These are phyloP conservation scores for Cyberlindnera saturnus DNA, from an alignment of 805 yeast genomes.

Conservation along the genomic window DNA sequence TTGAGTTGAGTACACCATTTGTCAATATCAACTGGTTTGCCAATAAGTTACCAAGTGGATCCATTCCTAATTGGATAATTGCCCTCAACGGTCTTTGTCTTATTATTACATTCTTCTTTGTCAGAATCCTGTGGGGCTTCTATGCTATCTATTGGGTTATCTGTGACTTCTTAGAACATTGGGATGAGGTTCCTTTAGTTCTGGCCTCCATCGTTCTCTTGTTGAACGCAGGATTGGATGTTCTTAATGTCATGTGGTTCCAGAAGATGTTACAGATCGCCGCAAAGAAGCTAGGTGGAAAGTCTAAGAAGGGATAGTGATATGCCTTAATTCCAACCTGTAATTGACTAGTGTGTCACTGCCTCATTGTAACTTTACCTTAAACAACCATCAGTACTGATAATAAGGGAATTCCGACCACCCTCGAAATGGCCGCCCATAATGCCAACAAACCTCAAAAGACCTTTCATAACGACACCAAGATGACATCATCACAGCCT, in stretches of 20 bases:
- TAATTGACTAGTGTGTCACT: no score
- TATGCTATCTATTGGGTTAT: constrained; percentile 54
- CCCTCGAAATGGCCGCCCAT: not conserved
- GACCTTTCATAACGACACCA: no score
- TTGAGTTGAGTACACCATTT: constrained; percentile 90
- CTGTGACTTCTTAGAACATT: constrained; percentile 39
- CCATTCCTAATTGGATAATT: constrained; percentile 48
- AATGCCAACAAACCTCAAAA: not conserved
- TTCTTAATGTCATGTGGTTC: constrained; percentile 82
- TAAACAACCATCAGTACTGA: not conserved
- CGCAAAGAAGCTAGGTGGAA: constrained; percentile 35
- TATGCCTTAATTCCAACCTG: no score
- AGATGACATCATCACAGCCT: no score
- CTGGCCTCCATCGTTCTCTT: constrained; percentile 45
- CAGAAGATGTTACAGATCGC: constrained; percentile 77
- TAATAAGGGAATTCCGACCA: not conserved
- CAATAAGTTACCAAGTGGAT: constrained; percentile 64
- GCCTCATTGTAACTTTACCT: not conserved
- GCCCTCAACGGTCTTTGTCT: constrained; percentile 68
- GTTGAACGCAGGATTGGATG: constrained; percentile 58
- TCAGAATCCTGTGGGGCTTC: constrained; percentile 84
- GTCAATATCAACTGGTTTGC: constrained; percentile 93
- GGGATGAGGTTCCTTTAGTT: constrained; percentile 38
- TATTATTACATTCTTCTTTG: constrained; percentile 63
- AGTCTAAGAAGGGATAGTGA: constrained; percentile 6